Evolutionary conservation across 2,329 filamentous ascomycete species (phyloP).

Genomic region (Ampelomyces quisqualis): DNA sequence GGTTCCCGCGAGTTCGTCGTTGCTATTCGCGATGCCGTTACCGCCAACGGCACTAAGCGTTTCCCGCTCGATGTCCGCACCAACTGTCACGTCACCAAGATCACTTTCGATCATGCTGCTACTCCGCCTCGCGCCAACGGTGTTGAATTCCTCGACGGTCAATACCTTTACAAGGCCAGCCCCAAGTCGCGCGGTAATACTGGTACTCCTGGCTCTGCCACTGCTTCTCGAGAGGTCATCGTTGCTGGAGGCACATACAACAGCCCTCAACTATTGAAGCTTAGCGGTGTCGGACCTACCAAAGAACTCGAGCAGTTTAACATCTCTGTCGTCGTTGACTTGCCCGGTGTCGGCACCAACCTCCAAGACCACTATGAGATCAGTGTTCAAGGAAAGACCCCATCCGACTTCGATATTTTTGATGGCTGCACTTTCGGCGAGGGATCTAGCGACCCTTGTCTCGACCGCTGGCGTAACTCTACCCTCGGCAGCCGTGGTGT

Average conservation of each 20-base stretch:
- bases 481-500: constrained; percentile 50
- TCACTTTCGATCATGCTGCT: constrained; percentile 65
- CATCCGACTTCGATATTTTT: constrained; percentile 39
- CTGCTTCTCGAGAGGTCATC: constrained; percentile 37
- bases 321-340: constrained; percentile 58
- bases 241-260: constrained; percentile 58
- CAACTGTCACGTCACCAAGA: constrained; percentile 66
- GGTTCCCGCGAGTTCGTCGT: constrained; percentile 60
- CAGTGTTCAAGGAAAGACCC: constrained; percentile 50
- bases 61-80: constrained; percentile 60
- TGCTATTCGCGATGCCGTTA: constrained; percentile 51
- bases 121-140: constrained; percentile 53
- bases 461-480: constrained; percentile 47
- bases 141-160: constrained; percentile 47
- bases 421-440: constrained; percentile 46
- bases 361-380: constrained; percentile 63
- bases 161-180: constrained; percentile 47
- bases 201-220: constrained; percentile 43
- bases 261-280: constrained; percentile 64
- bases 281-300: constrained; percentile 62
- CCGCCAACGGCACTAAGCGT: constrained; percentile 53
- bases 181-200: constrained; percentile 34
- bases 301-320: constrained; percentile 54
- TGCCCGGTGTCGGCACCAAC: constrained; percentile 64
- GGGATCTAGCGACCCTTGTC: constrained; percentile 49